A percentile compares a stretch with the other conserved stretches of the same genome.
Conservation (phyloP, 2,329 filamentous ascomycete genomes). For the Aspergillus sp. region DNA sequence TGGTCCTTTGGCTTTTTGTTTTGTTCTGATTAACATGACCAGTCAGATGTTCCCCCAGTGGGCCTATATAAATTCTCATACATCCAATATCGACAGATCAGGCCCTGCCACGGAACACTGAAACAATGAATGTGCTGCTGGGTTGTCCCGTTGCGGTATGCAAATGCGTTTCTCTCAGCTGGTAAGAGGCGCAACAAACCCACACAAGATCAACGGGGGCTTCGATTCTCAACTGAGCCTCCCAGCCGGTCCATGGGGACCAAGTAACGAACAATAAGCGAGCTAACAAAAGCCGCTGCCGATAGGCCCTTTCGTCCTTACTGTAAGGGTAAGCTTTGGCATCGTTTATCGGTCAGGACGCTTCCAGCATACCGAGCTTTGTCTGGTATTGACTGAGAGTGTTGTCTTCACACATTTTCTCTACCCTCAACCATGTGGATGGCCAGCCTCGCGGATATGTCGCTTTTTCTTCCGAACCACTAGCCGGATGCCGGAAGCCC, state of each 20-base stretch:
- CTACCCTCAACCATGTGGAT: background rate
- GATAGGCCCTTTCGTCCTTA: background rate
- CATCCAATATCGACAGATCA: conserved; percentile 10
- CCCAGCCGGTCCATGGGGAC: no score
- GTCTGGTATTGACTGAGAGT: background rate
- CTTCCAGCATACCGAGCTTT: no score
- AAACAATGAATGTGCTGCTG: background rate
- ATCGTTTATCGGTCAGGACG: background rate
- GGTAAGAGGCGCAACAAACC: background rate
- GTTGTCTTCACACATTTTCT: background rate
- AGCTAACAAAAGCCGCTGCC: background rate
- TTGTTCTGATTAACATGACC: background rate
- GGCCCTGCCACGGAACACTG: background rate
- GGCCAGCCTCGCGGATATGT: background rate
- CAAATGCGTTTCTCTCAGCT: background rate
- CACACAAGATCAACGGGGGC: background rate
- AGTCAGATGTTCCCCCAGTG: conserved; percentile 8
- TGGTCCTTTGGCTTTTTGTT: background rate
- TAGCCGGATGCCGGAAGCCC: background rate
- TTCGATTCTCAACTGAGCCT: no score
- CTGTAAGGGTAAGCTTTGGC: background rate
- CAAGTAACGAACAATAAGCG: background rate
- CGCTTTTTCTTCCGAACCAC: background rate
- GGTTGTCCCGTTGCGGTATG: background rate
- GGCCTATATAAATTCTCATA: conserved; percentile 1